These are phyloP conservation scores for Hyphodiscus hymeniophilus DNA, from an alignment of 495 filamentous ascomycete genomes.

Conservation along the genomic window DNA sequence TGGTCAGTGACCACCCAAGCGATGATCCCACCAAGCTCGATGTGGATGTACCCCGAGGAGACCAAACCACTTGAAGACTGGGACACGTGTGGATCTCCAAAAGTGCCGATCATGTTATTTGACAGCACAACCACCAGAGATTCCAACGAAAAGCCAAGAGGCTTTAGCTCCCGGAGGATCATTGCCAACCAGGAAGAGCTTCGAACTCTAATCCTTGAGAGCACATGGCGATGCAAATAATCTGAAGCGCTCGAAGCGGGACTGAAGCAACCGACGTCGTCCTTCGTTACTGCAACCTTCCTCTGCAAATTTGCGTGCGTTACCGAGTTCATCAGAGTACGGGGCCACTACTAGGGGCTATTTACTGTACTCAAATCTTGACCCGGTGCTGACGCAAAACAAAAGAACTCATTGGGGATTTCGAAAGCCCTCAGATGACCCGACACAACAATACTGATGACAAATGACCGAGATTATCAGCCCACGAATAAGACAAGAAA, in stretches of 20 bases:
- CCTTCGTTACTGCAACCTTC: background rate
- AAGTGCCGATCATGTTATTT: background rate
- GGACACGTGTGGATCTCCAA: background rate
- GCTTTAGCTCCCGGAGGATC: background rate
- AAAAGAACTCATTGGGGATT: too few relatives aligned
- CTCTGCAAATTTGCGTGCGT: too few relatives aligned
- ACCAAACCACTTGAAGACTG: background rate
- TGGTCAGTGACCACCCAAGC: slow-evolving; percentile 1
- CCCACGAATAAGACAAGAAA: too few relatives aligned
- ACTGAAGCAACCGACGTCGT: background rate
- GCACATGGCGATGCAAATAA: background rate
- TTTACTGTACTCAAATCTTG: too few relatives aligned
- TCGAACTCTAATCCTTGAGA: background rate
- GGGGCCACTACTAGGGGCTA: too few relatives aligned
- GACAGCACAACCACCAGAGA: background rate
- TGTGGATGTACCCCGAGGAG: slow-evolving; percentile 7
- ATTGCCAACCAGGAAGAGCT: background rate
- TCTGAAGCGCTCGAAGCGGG: too few relatives aligned
- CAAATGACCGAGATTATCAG: too few relatives aligned
- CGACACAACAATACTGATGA: too few relatives aligned
- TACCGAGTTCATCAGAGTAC: too few relatives aligned
- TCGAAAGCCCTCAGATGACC: too few relatives aligned
- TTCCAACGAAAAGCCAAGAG: background rate
- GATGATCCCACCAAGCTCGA: slow-evolving; percentile 15
- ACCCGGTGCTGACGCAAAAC: too few relatives aligned